A percentile compares a stretch with the other conserved stretches of the same genome.
Conservation (phyloP, 129 eudicot genomes). For the Erigeron canadensis region DNA sequence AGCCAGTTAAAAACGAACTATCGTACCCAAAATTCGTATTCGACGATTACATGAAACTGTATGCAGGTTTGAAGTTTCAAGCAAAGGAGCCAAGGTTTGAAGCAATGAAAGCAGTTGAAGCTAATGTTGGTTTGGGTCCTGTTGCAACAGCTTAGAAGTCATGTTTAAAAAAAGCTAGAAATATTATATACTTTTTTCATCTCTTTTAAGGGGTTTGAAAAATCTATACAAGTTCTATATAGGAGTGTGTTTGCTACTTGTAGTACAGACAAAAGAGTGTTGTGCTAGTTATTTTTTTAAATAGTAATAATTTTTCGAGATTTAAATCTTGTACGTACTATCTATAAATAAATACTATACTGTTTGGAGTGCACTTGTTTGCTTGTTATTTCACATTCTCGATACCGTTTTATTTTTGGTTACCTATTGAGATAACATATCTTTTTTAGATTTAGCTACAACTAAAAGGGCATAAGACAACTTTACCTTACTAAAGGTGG, state of each 20-base stretch:
- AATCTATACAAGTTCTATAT: constrained; percentile 29
- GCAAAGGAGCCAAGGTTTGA: constrained; percentile 83
- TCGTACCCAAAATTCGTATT: constrained; percentile 75
- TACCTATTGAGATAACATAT: constrained; percentile 11
- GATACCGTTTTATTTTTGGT: constrained; percentile 7
- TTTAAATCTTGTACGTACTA: constrained; percentile 19
- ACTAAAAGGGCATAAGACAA: not conserved
- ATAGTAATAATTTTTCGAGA: constrained; percentile 19
- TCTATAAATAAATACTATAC: not conserved
- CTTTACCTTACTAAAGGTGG: not conserved
- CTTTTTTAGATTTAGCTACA: constrained; percentile 10
- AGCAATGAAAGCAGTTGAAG: constrained; percentile 63
- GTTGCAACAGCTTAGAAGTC: constrained; percentile 41
- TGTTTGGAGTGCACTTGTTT: constrained; percentile 10
- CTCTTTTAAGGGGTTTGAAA: constrained; percentile 13
- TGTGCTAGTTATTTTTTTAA: constrained; percentile 21
- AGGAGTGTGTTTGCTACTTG: constrained; percentile 37
- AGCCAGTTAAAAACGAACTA: constrained; percentile 32
- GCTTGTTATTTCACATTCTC: not conserved
- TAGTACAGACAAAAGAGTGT: constrained; percentile 32
- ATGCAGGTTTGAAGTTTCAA: constrained; percentile 71
- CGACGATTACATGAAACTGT: constrained; percentile 73
- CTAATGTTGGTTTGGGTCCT: constrained; percentile 39
- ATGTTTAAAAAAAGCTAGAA: constrained; percentile 16
- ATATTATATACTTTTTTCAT: constrained; percentile 22